A percentile compares a stretch with the other conserved stretches of the same genome.
Evolutionary conservation across 495 filamentous ascomycete genomes (phyloP).

Genomic region (Lasiosphaeris hirsuta): DNA sequence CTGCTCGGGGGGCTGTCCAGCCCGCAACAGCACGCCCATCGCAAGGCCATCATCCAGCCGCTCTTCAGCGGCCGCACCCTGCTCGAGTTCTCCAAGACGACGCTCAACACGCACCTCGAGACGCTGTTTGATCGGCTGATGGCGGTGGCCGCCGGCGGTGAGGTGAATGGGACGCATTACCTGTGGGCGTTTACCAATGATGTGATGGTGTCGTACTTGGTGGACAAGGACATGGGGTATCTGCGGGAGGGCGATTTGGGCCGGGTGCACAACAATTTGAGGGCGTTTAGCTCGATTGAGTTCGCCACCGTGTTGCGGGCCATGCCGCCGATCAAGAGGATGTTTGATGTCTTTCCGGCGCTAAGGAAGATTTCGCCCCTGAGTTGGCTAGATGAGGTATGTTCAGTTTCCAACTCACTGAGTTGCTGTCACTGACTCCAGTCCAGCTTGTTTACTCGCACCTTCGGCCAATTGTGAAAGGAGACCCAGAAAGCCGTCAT

Average conservation of each 20-base stretch:
- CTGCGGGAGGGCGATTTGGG: neutral
- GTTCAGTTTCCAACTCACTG: neutral
- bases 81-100: slow-evolving; percentile 2
- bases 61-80: slow-evolving; percentile 3
- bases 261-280: neutral
- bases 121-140: neutral
- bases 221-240: slow-evolving; percentile 10
- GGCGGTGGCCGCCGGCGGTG: neutral
- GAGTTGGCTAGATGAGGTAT: neutral
- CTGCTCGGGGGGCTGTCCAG: slow-evolving; percentile 6
- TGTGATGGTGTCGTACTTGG: slow-evolving; percentile 5
- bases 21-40: neutral
- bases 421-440: neutral
- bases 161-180: slow-evolving; percentile 1
- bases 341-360: slow-evolving; percentile 2
- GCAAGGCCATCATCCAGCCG: slow-evolving; percentile 7
- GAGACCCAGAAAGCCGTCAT: slow-evolving; percentile 4
- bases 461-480: neutral
- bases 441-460: neutral
- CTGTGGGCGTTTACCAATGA: slow-evolving; percentile 8
- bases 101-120: slow-evolving; percentile 1
- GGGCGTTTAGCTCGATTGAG: slow-evolving; percentile 9
- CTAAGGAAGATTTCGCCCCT: slow-evolving; percentile 1
- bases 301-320: slow-evolving; percentile 7
- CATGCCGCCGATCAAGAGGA: neutral